phyloP scores from a whole-genome alignment of 768 basidiomycete species.

The Peribolospora kevripleyi region DNA sequence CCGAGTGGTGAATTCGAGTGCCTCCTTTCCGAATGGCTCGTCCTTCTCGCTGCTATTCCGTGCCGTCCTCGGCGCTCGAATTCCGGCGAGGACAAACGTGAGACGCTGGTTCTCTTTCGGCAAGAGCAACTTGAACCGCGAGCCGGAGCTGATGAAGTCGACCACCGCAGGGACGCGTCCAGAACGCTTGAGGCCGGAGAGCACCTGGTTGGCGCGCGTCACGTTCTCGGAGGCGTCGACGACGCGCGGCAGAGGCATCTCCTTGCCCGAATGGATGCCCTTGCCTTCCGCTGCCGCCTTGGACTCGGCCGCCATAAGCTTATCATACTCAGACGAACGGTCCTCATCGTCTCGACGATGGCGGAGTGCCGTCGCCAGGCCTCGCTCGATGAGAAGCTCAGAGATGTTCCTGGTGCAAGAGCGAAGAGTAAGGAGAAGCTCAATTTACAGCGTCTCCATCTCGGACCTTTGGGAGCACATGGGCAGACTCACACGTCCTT shows the following conservation, averaged over 20 bases:
- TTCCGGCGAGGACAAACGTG: constrained; percentile 75
- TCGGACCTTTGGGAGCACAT: too few species aligned
- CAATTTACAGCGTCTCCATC: not conserved
- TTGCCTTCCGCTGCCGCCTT: constrained; percentile 54
- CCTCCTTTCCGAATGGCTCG: constrained; percentile 69
- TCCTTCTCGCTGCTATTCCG: constrained; percentile 53
- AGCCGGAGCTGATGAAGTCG: constrained; percentile 81
- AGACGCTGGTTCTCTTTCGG: constrained; percentile 54
- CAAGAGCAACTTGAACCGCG: constrained; percentile 80
- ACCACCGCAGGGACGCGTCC: constrained; percentile 65
- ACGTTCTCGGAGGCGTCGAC: constrained; percentile 72
- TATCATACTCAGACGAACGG: constrained; percentile 34
- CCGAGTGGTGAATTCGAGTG: constrained; percentile 49
- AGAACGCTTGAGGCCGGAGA: constrained; percentile 72
- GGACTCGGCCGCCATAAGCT: constrained; percentile 3
- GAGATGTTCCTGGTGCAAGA: constrained; percentile 48
- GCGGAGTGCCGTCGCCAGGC: constrained; percentile 64
- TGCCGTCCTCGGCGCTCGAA: constrained; percentile 69
- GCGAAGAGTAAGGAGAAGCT: not conserved
- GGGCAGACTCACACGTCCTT: constrained; percentile 1
- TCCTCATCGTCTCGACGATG: constrained; percentile 91
- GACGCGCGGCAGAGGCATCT: constrained; percentile 48
- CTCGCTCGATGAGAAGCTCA: constrained; percentile 80
- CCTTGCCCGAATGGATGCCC: constrained; percentile 84
- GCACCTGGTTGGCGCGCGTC: constrained; percentile 56